Conservation (phyloP, 176 grass and related monocot genomes). For the Cenchrus purpureus region DNA sequence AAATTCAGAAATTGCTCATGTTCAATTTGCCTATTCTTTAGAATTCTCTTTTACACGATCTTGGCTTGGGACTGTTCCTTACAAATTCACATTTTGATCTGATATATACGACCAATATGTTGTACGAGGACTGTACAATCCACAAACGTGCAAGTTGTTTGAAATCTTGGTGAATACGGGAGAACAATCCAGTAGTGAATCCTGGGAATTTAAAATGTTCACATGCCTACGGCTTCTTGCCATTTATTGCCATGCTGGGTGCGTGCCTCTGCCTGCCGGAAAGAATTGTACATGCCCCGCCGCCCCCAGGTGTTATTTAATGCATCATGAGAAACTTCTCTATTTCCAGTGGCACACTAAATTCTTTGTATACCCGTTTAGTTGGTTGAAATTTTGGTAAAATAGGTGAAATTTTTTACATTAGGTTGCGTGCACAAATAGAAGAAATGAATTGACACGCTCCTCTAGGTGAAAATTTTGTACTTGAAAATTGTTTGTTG, state of each 20-base stretch:
- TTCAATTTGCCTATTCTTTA: not conserved
- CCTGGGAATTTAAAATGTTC: slow-evolving; percentile 37
- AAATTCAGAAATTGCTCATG: not conserved
- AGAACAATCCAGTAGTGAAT: not conserved
- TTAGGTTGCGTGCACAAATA: too few species aligned
- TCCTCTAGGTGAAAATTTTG: too few species aligned
- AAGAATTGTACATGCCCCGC: not conserved
- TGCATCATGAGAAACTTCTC: slow-evolving; percentile 22
- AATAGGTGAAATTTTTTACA: too few species aligned
- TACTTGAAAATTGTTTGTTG: too few species aligned
- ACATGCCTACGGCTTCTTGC: slow-evolving; percentile 25
- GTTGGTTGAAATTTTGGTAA: not conserved
- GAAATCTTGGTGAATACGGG: not conserved
- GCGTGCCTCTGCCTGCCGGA: not conserved
- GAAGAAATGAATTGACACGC: too few species aligned
- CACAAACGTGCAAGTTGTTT: not conserved
- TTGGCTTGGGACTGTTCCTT: not conserved
- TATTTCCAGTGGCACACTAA: not conserved
- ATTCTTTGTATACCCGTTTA: not conserved
- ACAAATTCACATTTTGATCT: too few species aligned
- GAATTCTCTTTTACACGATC: not conserved
- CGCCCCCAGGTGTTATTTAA: slow-evolving; percentile 16
- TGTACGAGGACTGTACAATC: not conserved
- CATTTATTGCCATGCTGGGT: slow-evolving; percentile 20
- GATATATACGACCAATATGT: not conserved